Evolutionary conservation across 1,284 basidiomycete genomes (phyloP), one percentile per base, ranked within the genome.

Genomic region (Irpex lacteus): DNA sequence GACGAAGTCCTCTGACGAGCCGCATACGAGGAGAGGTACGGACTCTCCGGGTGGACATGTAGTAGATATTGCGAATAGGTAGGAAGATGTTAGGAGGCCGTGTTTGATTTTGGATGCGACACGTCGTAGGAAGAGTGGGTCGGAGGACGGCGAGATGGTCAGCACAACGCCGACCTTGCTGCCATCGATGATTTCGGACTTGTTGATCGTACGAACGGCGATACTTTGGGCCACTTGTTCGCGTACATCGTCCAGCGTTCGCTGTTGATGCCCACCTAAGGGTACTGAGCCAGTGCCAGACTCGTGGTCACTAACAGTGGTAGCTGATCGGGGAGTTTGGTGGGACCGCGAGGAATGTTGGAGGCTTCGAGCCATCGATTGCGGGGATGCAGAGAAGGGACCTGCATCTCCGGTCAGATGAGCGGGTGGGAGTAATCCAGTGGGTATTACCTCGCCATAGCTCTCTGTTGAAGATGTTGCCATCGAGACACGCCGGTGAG

Each of bases 191-290:
- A 68, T 66, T 68, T 83, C 80, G 2, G 84, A 78, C 63, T 83
- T 83, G 40, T 74, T 81, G 59, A 87, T 78, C 1, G 83, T 78
- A 15, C 83, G 81, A 8, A 87, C 72, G 2, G 87, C 88, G 50
- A 90, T 79, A 65, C 84, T 82, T 38, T 81, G 75, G 0, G 89
- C 85, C 9, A 88, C 87, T 69, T 90, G 85, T 38, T 82, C 77
- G 8, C 87, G 82, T 3, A 91, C 80, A 66, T 85, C 84, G 53
- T 84, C 85, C 19, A 91, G 74, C 0, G 86, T 87, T 32, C 83
- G 80, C 11, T 64, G 74, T 1, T 73, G 65, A 34, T 34, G 32
- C 32, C 32, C 32, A 34, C 32, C 32, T 34, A 34, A 34, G 32
- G 32, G 32, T 34, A 34, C 32, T 19, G 52, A 54, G 11, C 19